Conservation (phyloP, 129 eudicot genomes). For the Lonicera japonica region DNA sequence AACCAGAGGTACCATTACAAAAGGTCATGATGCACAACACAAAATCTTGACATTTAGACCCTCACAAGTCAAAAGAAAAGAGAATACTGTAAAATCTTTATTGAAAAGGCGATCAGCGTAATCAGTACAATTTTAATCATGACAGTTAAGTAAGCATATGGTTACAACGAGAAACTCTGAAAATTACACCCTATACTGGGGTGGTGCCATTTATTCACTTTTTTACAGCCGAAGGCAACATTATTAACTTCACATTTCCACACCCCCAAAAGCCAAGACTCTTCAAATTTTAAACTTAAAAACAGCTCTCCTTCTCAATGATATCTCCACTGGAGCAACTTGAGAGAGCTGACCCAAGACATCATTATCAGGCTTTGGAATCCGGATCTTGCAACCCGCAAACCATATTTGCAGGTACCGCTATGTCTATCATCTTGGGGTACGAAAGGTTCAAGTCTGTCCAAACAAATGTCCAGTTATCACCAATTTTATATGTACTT, state of each 20-base stretch:
- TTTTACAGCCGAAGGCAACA: too few species aligned
- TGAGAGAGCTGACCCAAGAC: background rate
- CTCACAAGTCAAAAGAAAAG: background rate
- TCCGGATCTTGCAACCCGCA: slow-evolving; percentile 86
- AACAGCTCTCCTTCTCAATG: background rate
- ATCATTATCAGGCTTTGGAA: slow-evolving; percentile 28
- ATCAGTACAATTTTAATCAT: background rate
- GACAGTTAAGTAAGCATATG: background rate
- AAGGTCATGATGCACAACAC: too few species aligned
- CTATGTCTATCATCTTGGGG: slow-evolving; percentile 91
- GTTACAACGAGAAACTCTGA: too few species aligned
- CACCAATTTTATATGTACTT: slow-evolving; percentile 10
- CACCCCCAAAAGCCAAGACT: background rate
- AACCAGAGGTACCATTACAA: too few species aligned
- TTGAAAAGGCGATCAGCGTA: background rate
- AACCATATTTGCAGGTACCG: slow-evolving; percentile 92
- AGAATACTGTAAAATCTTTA: background rate
- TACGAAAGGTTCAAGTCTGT: slow-evolving; percentile 85
- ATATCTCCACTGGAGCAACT: background rate
- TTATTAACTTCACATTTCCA: too few species aligned
- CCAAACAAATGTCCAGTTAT: background rate
- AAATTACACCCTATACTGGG: background rate
- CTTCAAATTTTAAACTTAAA: background rate
- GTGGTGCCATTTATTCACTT: background rate
- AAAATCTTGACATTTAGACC: too few species aligned